Percentiles rank a stretch among this genome's conserved stretches.
phyloP scores from a whole-genome alignment of 2,329 filamentous ascomycete genomes.

The Chrysoporthe cubensis region DNA sequence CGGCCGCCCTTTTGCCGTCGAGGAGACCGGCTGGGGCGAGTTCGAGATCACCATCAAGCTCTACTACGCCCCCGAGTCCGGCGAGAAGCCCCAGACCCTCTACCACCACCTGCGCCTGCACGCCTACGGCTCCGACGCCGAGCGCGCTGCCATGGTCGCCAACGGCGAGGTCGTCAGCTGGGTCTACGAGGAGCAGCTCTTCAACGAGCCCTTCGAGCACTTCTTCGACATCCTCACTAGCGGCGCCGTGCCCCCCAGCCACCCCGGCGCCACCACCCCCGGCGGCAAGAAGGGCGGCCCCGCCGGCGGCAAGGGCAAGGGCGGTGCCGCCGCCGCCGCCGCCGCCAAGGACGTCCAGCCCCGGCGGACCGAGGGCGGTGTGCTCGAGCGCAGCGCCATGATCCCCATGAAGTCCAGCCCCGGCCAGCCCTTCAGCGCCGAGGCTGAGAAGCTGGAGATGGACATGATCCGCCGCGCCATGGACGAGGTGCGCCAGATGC shows the following conservation, averaged over 20 bases:
- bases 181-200: constrained; percentile 91
- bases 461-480: constrained; percentile 66
- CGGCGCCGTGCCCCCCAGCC: constrained; percentile 59
- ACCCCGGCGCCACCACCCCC: constrained; percentile 16
- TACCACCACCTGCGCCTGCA: constrained; percentile 93
- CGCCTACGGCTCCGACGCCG: constrained; percentile 82
- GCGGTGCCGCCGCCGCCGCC: constrained; percentile 42
- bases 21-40: constrained; percentile 96
- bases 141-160: constrained; percentile 62
- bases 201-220: constrained; percentile 93
- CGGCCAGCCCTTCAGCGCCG: constrained; percentile 73
- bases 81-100: constrained; percentile 93
- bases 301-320: constrained; percentile 60
- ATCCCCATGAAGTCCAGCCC: constrained; percentile 70
- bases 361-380: constrained; percentile 50
- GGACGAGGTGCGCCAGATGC: constrained; percentile 64
- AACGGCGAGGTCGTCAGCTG: constrained; percentile 73
- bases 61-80: constrained; percentile 85
- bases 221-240: constrained; percentile 87
- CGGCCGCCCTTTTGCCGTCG: constrained; percentile 76
- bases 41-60: constrained; percentile 96
- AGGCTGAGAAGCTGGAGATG: constrained; percentile 68
- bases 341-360: constrained; percentile 39
- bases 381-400: constrained; percentile 72
- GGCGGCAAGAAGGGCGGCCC: constrained; percentile 50